A percentile compares a stretch with the other conserved stretches of the same genome.
Conservation (phyloP, 345 rosid genomes). For the Brassica incana region DNA sequence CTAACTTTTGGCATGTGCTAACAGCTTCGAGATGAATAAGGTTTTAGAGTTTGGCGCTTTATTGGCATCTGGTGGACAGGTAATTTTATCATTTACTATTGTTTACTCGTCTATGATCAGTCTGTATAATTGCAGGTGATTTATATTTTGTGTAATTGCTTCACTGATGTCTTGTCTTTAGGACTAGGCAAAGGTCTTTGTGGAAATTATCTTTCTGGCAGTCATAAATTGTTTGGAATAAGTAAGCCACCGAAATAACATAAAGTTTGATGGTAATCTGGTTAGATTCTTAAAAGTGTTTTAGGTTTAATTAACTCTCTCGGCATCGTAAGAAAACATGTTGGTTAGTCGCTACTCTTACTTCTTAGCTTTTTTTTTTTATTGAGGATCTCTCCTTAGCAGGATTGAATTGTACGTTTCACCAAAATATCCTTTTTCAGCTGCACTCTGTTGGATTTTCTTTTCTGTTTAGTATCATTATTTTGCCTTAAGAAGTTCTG, state of each 20-base stretch:
- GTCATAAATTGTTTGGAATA: constrained; percentile 14
- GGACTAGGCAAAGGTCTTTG: constrained; percentile 23
- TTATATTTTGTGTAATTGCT: constrained; percentile 6
- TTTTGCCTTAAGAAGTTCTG: constrained; percentile 3
- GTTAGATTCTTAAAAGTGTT: not conserved
- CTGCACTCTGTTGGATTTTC: not conserved
- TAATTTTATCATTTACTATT: constrained; percentile 32
- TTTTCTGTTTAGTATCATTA: not conserved
- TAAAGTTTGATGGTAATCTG: constrained; percentile 12
- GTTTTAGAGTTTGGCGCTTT: constrained; percentile 97
- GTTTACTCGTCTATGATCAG: constrained; percentile 12
- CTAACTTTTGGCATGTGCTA: constrained; percentile 35
- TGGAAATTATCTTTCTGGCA: constrained; percentile 10
- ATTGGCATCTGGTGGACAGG: constrained; percentile 99
- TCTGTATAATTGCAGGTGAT: constrained; percentile 12
- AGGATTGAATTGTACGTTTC: constrained; percentile 5
- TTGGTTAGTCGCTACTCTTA: not conserved
- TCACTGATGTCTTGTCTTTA: constrained; percentile 13
- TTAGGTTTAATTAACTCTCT: not conserved
- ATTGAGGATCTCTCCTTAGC: not conserved
- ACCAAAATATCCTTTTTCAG: not conserved
- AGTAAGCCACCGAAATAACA: constrained; percentile 26
- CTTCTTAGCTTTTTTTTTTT: not conserved
- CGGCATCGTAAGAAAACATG: not conserved
- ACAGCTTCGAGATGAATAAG: constrained; percentile 90